These are phyloP conservation scores for Amanita molliuscula DNA, from an alignment of 768 basidiomycete species.

Conservation along the genomic window DNA sequence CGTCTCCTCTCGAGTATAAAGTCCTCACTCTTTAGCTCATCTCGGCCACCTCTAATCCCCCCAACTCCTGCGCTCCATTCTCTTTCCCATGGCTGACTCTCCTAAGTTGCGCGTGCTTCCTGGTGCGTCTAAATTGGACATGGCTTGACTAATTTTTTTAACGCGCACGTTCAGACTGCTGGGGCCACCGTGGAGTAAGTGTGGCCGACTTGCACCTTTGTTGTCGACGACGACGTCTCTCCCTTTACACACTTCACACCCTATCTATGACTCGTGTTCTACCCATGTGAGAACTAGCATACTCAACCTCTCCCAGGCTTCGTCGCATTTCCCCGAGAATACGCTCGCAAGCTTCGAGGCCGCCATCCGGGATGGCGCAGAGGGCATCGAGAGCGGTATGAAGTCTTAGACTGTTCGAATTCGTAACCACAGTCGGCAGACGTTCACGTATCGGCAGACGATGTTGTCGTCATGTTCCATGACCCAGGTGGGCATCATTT, in stretches of 20 bases:
- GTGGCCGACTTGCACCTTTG: neutral
- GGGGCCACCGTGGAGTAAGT: conserved; percentile 40
- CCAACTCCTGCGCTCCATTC: neutral
- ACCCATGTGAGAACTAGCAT: neutral
- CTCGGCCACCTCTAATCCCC: neutral
- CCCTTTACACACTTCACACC: neutral
- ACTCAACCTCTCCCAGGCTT: conserved; percentile 43
- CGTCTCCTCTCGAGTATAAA: neutral
- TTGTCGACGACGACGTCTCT: neutral
- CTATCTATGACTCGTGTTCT: neutral
- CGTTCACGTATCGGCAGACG: conserved; percentile 88
- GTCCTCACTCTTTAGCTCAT: neutral
- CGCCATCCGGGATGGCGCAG: conserved; percentile 90
- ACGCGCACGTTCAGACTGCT: conserved; percentile 50
- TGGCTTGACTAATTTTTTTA: neutral
- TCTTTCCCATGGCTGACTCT: neutral
- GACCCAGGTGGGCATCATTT: conserved; percentile 53
- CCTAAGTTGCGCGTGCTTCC: conserved; percentile 1
- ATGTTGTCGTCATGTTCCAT: conserved; percentile 91
- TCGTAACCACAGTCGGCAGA: conserved; percentile 61
- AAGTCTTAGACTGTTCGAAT: conserved; percentile 21
- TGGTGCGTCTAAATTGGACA: neutral
- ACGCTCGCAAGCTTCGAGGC: conserved; percentile 92
- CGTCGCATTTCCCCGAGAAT: conserved; percentile 84
- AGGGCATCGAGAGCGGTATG: conserved; percentile 96